A percentile compares a stretch with the other conserved stretches of the same genome.
Conservation (phyloP, 2,329 filamentous ascomycete genomes). For the Madurella mycetomatis region DNA sequence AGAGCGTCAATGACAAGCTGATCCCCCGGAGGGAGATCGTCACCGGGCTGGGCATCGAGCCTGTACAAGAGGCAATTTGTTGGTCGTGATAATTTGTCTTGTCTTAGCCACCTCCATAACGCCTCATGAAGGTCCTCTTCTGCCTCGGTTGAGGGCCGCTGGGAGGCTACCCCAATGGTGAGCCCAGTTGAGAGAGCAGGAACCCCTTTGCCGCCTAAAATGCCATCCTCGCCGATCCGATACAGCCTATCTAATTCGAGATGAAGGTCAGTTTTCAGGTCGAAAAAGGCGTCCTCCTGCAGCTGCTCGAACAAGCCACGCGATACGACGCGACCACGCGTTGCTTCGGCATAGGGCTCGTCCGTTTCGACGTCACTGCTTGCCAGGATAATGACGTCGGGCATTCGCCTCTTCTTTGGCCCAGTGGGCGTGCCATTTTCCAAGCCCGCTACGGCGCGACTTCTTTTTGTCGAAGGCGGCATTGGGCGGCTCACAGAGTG, state of each 20-base stretch:
- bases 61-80: slow-evolving; percentile 12
- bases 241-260: slow-evolving; percentile 6
- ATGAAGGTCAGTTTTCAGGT: slow-evolving; percentile 7
- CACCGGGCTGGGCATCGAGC: slow-evolving; percentile 7
- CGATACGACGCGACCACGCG: background rate
- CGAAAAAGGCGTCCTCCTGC: slow-evolving; percentile 6
- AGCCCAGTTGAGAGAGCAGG: background rate
- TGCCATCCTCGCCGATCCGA: background rate
- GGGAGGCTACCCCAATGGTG: too few species aligned
- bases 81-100: slow-evolving; percentile 8
- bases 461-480: background rate
- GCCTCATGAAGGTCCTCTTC: background rate
- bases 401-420: background rate
- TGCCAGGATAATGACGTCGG: background rate
- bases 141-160: background rate
- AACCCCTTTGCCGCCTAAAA: background rate
- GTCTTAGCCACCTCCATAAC: slow-evolving; percentile 7
- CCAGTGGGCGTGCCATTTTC: background rate
- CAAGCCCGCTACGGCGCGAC: background rate
- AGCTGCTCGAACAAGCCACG: slow-evolving; percentile 3
- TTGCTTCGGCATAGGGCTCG: background rate
- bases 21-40: slow-evolving; percentile 1
- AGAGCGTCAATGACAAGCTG: slow-evolving; percentile 3
- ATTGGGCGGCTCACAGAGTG: background rate
- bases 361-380: slow-evolving; percentile 6